Base-by-base conservation (phyloP, 2,329 filamentous ascomycete genomes). In the Cercospora sojina region DNA sequence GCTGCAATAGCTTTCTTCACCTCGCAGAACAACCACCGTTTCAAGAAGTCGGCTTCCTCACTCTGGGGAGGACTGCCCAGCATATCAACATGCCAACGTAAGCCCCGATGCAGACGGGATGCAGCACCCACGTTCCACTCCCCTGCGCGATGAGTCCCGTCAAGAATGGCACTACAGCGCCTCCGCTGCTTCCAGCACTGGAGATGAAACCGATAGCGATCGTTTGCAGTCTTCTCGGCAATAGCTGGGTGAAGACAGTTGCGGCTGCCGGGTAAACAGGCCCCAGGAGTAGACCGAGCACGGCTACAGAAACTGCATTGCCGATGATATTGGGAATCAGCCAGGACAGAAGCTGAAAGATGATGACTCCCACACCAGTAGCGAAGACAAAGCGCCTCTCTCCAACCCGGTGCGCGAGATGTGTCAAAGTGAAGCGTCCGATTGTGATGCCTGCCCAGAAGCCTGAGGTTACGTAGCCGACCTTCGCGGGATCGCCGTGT, bases 281-380 rank as follows among this genome's bases (percentile, higher is more conserved):
- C 0, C 92, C 92, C 0, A 96, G 81, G 31, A 95, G 78, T 7
- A 95, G 78, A 12, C 92, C 92, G 18, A 95, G 84, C 25, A 95
- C 79, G 1, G 77, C 74, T 0, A 77, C 80, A 12, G 83, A 82
- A 29, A 85, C 80, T n/a, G 82, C 80, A 56, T 83, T 79, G 29
- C 80, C 81, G 64, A 82, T 80, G 41, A 78, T 70, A 57, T 76
- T 77, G 12, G 67, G 67, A 5, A 70, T 68, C 32, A 77, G 55
- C 92, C 92, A 95, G 9, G 91, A 88, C 27, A 95, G 81, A n/a
- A 93, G 77, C 78, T 95, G 86, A 69, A 94, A 91, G 0, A 84
- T 80, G 3, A 87, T 81, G 0, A 90, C 86, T 3, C 88, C 89
- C 5, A 82, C 72, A 0, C 87, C 84, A 41, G 92, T 83, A 2